Base-by-base conservation (phyloP, 805 yeast species). In the Teunomyces barrocoloradensis region DNA sequence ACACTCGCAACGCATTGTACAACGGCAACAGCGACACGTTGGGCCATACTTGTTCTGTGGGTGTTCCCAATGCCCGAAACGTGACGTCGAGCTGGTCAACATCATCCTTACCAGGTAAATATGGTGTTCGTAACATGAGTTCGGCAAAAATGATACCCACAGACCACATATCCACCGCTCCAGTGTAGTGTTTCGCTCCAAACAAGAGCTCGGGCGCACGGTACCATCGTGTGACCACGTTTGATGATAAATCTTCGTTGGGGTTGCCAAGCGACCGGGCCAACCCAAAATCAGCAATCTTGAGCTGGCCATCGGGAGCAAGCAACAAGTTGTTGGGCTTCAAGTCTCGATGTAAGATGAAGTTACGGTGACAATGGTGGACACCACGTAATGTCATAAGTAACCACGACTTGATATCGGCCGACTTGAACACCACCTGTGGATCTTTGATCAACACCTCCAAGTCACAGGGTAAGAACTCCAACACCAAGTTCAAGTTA, bases 181-280 rank as follows among this genome's bases (percentile, higher is more conserved):
- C 71, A 1, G 77, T 71, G 48, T 73, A 73, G 50, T 73, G 76
- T 35, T 68, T 62, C 12, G 76, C 74, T 0, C 77, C 78, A 60
- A 73, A 71, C 33, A 73, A 60, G 37, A 73, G 58, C 54, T 73
- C 78, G 0, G 78, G 99, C 0, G 98, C 96, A 46, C 98, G 73
- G 66, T 94, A 94, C 99, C 99, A 94, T 50, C 98, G 71, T 2
- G 99, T 94, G 1, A 94, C 99, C 3, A 94, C 99, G 53, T 91
- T 92, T 1, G 96, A 87, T 0, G 98, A 88, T 64, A 94, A 71
- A 39, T 77, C 79, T 53, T 87, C 94, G 49, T 82, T 80, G 39
- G 83, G 80, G 20, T 84, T 76, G 0, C 95, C 92, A 48, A 89
- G 71, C 2, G 91, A 80, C 52, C 99, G 73, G 0, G 98, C 98